phyloP scores from a whole-genome alignment of 805 yeast species.

The Lachancea kluyveri region DNA sequence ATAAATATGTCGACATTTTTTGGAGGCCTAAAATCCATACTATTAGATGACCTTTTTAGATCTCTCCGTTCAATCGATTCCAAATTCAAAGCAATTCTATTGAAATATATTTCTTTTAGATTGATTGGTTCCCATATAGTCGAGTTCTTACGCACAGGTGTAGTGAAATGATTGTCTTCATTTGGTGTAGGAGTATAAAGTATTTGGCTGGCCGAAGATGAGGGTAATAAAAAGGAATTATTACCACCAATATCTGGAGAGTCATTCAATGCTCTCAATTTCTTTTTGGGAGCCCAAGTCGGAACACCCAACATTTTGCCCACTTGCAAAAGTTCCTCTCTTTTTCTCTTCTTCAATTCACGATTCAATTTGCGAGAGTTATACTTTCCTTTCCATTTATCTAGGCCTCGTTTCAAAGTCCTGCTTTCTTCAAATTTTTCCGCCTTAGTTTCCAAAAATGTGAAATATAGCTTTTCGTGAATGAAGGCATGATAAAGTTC shows the following conservation, averaged over 20 bases:
- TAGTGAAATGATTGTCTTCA: constrained; percentile 27
- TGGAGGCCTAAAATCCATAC: too few relatives aligned
- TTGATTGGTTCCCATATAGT: constrained; percentile 45
- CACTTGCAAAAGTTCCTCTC: constrained; percentile 34
- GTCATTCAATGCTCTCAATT: constrained; percentile 19
- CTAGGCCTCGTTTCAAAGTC: constrained; percentile 30
- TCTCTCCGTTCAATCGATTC: not conserved
- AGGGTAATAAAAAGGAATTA: constrained; percentile 16
- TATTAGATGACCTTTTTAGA: constrained; percentile 3
- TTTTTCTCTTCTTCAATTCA: constrained; percentile 34
- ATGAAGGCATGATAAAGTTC: constrained; percentile 58
- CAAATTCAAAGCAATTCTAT: constrained; percentile 11
- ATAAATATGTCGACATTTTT: constrained; percentile 16
- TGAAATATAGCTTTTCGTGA: constrained; percentile 45
- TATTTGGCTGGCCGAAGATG: constrained; percentile 18
- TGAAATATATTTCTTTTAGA: constrained; percentile 31
- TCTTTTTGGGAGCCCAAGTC: too few relatives aligned
- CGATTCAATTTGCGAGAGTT: constrained; percentile 14
- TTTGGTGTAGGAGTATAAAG: constrained; percentile 20
- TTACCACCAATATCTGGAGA: constrained; percentile 14
- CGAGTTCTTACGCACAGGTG: constrained; percentile 32
- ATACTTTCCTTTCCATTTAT: constrained; percentile 31
- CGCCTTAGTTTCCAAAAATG: constrained; percentile 41
- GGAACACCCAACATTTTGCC: constrained; percentile 33
- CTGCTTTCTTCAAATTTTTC: constrained; percentile 30